Percentiles rank a stretch among this genome's conserved stretches.
phyloP scores from a whole-genome alignment of 225 moss, liverwort and hornwort genomes.

The Neckera pumila region DNA sequence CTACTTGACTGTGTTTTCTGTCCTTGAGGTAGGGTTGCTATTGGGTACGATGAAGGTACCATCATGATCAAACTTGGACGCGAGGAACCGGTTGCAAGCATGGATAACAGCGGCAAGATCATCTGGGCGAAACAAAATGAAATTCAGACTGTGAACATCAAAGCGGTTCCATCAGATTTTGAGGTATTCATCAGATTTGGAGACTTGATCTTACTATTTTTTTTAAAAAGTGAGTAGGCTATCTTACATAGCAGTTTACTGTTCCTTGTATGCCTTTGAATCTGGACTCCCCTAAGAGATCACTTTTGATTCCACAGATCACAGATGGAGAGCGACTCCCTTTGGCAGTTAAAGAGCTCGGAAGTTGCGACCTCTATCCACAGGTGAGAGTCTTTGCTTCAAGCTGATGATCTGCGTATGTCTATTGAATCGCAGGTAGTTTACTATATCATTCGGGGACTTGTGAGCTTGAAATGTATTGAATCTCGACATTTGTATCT shows the following conservation, averaged over 20 bases:
- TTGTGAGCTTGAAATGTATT: background rate
- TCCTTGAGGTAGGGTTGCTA: constrained; percentile 53
- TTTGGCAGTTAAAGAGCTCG: constrained; percentile 82
- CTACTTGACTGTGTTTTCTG: background rate
- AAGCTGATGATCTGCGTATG: background rate
- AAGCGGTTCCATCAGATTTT: constrained; percentile 74
- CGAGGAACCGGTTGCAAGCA: constrained; percentile 91
- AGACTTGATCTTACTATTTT: background rate
- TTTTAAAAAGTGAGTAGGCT: background rate
- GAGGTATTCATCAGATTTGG: constrained; percentile 31
- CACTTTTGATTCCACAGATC: constrained; percentile 18
- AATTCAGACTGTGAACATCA: constrained; percentile 89
- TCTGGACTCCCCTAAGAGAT: background rate
- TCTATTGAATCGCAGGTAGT: background rate
- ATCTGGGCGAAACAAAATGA: constrained; percentile 96
- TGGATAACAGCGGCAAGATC: constrained; percentile 88
- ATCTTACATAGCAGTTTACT: background rate
- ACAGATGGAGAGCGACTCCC: constrained; percentile 88
- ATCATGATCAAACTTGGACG: constrained; percentile 93
- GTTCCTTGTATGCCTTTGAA: background rate
- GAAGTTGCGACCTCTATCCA: constrained; percentile 86
- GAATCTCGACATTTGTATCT: background rate
- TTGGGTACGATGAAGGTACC: constrained; percentile 89
- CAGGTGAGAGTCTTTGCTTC: constrained; percentile 40
- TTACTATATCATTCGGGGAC: background rate